Evolutionary conservation across 2,329 filamentous ascomycete species (phyloP).

Genomic region (Colletotrichum sojae): DNA sequence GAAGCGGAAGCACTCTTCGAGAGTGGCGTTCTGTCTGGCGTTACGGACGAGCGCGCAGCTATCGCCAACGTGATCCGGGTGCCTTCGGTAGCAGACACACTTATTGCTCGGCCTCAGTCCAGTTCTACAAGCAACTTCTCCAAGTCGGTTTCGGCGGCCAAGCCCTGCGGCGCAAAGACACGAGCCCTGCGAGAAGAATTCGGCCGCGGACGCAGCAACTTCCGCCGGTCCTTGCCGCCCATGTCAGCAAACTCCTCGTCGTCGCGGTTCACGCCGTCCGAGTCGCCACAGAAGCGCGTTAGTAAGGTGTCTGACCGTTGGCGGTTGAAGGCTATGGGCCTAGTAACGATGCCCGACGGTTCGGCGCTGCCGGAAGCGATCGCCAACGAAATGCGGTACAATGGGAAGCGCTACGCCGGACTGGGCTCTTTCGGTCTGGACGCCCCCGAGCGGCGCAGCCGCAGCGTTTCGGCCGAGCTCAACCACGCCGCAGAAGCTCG

Average conservation of each 20-base stretch:
- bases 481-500: conserved; percentile 53
- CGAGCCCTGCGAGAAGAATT: conserved; percentile 54
- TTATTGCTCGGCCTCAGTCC: conserved; percentile 14
- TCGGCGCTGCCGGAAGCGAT: conserved; percentile 67
- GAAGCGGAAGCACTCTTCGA: conserved; percentile 56
- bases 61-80: conserved; percentile 53
- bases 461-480: conserved; percentile 42
- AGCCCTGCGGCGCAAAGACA: conserved; percentile 51
- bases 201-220: conserved; percentile 48
- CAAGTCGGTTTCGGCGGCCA: conserved; percentile 23
- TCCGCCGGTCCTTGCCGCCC: conserved; percentile 58
- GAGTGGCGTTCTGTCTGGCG: conserved; percentile 58
- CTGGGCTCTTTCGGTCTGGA: conserved; percentile 55
- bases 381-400: conserved; percentile 59
- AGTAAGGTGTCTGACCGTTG: conserved; percentile 61
- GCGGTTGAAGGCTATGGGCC: conserved; percentile 64
- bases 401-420: conserved; percentile 56
- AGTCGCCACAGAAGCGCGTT: conserved; percentile 42
- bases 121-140: conserved; percentile 35
- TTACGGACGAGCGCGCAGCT: conserved; percentile 54
- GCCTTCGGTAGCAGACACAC: conserved; percentile 20
- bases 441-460: conserved; percentile 36
- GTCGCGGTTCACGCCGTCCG: conserved; percentile 31
- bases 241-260: conserved; percentile 43
- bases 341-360: conserved; percentile 68